phyloP scores from a whole-genome alignment of 2,329 filamentous ascomycete genomes.

The Diaporthe amygdali region DNA sequence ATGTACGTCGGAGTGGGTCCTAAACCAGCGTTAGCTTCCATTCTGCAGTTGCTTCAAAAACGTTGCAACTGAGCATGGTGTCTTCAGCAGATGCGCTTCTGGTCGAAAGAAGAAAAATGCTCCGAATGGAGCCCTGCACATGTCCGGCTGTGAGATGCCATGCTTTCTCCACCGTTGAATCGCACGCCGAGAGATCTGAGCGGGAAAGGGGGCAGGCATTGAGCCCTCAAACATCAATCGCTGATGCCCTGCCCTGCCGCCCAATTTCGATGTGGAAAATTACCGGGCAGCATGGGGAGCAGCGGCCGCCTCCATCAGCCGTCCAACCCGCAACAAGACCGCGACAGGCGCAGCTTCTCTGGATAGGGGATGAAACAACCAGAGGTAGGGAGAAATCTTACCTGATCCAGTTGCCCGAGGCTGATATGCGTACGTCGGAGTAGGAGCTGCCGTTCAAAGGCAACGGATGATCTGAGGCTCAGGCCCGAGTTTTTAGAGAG shows the following conservation, averaged over 20 bases:
- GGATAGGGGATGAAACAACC: not conserved
- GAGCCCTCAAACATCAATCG: not conserved
- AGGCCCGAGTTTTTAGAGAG: not conserved
- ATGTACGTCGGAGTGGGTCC: conserved; percentile 19
- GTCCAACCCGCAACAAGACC: not conserved
- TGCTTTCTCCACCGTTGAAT: conserved; percentile 11
- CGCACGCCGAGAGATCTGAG: not conserved
- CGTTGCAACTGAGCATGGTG: conserved; percentile 8
- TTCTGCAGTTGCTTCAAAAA: conserved; percentile 4
- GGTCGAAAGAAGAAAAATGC: not conserved
- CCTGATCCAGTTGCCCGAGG: not conserved
- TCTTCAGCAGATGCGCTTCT: conserved; percentile 13
- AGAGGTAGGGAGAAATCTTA: not conserved
- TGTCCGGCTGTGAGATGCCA: conserved; percentile 9
- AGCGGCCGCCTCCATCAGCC: not conserved
- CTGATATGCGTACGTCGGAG: not conserved
- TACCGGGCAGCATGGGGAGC: not conserved
- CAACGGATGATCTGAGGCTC: not conserved
- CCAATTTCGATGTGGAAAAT: not conserved
- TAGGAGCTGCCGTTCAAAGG: not conserved
- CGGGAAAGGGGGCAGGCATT: not conserved
- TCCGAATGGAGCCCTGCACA: conserved; percentile 7
- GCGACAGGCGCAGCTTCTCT: not conserved
- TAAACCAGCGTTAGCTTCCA: conserved; percentile 23
- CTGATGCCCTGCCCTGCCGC: not conserved